Evolutionary conservation across 768 basidiomycete genomes (phyloP).

Genomic region (Infundibulicybe gibba): DNA sequence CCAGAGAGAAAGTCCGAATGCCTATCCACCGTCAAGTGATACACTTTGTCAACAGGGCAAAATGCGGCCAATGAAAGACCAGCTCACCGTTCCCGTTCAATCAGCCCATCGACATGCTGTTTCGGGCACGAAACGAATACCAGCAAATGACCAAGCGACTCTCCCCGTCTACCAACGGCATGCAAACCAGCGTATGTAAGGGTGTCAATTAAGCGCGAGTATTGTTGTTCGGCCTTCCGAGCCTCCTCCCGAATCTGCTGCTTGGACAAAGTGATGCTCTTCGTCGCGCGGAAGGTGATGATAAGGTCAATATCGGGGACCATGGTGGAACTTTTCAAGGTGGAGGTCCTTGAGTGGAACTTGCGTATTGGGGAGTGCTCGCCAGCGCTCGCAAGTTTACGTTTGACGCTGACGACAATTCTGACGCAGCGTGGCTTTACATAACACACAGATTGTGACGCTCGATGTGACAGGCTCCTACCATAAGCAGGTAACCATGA

Average conservation of each 20-base stretch:
- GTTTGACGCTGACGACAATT: no score
- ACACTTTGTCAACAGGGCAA: background rate
- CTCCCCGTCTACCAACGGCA: conserved; percentile 76
- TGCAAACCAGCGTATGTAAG: conserved; percentile 62
- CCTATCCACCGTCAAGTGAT: conserved; percentile 31
- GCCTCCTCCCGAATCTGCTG: conserved; percentile 60
- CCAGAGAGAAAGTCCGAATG: conserved; percentile 76
- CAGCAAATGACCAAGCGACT: conserved; percentile 68
- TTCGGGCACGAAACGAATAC: conserved; percentile 73
- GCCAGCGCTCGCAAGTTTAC: no score
- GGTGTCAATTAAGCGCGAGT: conserved; percentile 55
- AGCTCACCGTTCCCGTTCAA: conserved; percentile 75
- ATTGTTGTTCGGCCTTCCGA: conserved; percentile 65
- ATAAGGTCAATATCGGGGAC: conserved; percentile 67
- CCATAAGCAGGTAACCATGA: no score
- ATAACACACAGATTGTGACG: no score
- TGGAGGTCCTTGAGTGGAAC: no score
- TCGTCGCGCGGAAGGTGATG: conserved; percentile 60
- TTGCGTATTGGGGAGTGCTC: no score
- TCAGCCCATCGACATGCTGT: conserved; percentile 56
- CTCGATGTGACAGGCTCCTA: no score
- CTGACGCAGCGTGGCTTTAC: no score
- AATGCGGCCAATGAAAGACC: conserved; percentile 6
- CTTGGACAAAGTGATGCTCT: conserved; percentile 50
- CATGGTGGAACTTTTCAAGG: background rate